Base-by-base conservation (phyloP, 192 early-diverging fungal species). In the Spinellus fusiger region DNA sequence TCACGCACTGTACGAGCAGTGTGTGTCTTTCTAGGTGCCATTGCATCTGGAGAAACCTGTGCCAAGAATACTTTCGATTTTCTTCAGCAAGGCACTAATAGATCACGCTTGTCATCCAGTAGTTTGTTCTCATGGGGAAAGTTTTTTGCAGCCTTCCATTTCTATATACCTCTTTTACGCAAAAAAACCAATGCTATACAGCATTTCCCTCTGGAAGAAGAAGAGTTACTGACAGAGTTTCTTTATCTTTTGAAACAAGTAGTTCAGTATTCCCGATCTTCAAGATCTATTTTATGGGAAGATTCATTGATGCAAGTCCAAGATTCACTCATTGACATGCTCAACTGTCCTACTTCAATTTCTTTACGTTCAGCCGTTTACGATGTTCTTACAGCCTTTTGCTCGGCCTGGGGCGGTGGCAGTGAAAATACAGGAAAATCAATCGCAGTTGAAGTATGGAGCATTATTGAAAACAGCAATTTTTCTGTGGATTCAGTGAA, bases 311-410 rank as follows among this genome's bases (percentile, higher is more conserved):
- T 81, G 51, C 78, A 79, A 27, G 87, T 89, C 9, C 65, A 91
- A 20, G 71, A 84, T 13, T 80, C 79, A 8, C 77, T 98, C 29
- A 92, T 98, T 61, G 74, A 70, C 49, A 83, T 98, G 51, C 75
- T 97, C n/a, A 86, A 84, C 8, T 86, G 88, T 56, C 74, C 84
- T 4, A 83, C 94, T 31, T 84, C 88, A 0, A 80, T 88, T 10
- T 79, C 84, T 27, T 77, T 96, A 4, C 95, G 96, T 61, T 93
- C 94, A 0, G 77, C 81, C 16, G 70, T 98, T 25, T 73, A 93
- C 29, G 74, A 89, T 48, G 78, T 86, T 4, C 84, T 98, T 34
- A 80, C 92, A 1, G 88, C 92, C 0, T 98, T 97, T 70, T 86
- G 86, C 44, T 74, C 82, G 27, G 77, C 89, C 1, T 68, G 71